Evolutionary conservation across 345 rosid genomes (phyloP).

Genomic region (Turnera subulata): DNA sequence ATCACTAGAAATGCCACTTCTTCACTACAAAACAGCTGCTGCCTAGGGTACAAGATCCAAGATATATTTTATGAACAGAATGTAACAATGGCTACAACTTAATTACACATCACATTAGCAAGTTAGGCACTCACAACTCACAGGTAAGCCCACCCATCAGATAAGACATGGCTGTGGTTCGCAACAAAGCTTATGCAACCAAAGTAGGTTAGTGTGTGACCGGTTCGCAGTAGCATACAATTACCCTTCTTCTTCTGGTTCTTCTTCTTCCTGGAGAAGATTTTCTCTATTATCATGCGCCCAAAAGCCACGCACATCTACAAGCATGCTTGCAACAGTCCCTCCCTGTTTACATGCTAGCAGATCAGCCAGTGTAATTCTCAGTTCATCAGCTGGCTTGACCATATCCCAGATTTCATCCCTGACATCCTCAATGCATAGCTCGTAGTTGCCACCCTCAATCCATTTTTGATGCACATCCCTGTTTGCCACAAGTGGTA

Average conservation of each 20-base stretch:
- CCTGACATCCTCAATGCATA: constrained; percentile 94
- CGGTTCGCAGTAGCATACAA: too few species aligned
- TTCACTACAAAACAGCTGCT: too few species aligned
- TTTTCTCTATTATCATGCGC: constrained; percentile 99
- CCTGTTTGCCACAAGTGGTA: constrained; percentile 36
- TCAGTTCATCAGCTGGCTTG: constrained; percentile 79
- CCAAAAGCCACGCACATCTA: constrained; percentile 98
- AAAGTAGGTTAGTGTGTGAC: constrained; percentile 13
- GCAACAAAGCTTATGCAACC: constrained; percentile 2
- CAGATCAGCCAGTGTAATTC: constrained; percentile 67
- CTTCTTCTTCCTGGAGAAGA: constrained; percentile 98
- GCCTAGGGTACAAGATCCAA: too few species aligned
- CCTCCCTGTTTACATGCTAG: constrained; percentile 96
- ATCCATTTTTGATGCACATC: constrained; percentile 99
- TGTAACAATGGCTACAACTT: not conserved
- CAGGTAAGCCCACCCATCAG: constrained; percentile 1
- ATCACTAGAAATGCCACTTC: too few species aligned
- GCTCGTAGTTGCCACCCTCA: constrained; percentile 96
- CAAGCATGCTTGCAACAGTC: constrained; percentile 94
- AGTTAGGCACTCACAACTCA: not conserved
- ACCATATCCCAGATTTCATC: constrained; percentile 99
- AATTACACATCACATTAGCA: constrained; percentile 4
- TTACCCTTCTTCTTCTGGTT: constrained; percentile 56
- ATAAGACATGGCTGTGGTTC: constrained; percentile 2
- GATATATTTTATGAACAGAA: not conserved